A percentile compares a stretch with the other conserved stretches of the same genome.
Evolutionary conservation across 108 stramenopile genomes (phyloP).

Genomic region (Mediolabrus comicus): DNA sequence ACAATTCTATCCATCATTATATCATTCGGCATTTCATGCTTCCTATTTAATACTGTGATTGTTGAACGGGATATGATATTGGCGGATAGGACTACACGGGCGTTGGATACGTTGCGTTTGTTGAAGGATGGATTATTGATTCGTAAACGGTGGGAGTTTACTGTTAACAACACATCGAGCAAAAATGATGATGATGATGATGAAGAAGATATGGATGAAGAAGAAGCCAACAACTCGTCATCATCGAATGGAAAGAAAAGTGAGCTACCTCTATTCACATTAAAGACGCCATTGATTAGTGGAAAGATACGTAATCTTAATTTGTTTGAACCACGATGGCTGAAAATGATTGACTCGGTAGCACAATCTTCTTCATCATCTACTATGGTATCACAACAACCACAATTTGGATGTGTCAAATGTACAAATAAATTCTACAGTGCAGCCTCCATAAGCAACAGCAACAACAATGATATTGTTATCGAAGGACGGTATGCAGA

Average conservation of each 20-base stretch:
- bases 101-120: conserved; percentile 26
- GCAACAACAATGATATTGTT: too few species aligned
- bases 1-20: conserved; percentile 22
- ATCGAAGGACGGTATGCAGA: conserved; percentile 54
- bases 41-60: conserved; percentile 55
- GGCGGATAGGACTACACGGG: conserved; percentile 33
- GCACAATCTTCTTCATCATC: not conserved
- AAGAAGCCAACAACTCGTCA: not conserved
- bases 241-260: not conserved
- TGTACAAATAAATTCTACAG: conserved; percentile 66
- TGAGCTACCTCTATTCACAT: conserved; percentile 49
- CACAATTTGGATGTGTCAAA: conserved; percentile 47
- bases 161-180: conserved; percentile 3
- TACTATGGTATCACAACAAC: not conserved
- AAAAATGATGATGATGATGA: not conserved
- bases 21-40: conserved; percentile 45
- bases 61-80: conserved; percentile 48
- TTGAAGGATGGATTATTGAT: conserved; percentile 42
- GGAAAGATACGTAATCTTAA: conserved; percentile 45
- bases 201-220: too few species aligned
- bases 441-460: conserved; percentile 37
- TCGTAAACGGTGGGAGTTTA: conserved; percentile 52
- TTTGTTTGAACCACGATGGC: conserved; percentile 64
- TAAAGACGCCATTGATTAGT: conserved; percentile 40
- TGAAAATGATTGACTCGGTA: conserved; percentile 57